Evolutionary conservation across 1,284 basidiomycete genomes (phyloP).

Genomic region (Pascua guehoae): DNA sequence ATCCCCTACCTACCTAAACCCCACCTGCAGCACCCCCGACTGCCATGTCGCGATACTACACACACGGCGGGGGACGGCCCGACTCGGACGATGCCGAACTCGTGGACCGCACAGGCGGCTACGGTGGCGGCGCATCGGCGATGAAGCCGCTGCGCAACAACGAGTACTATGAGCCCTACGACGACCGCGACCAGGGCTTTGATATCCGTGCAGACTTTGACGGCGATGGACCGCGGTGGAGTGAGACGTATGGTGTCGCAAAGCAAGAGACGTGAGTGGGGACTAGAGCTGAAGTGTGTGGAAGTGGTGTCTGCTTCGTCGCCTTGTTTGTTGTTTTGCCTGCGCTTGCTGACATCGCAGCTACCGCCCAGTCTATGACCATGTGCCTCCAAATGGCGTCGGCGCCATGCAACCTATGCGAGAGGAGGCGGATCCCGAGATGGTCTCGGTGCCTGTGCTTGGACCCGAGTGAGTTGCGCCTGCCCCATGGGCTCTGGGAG

Average conservation of each 20-base stretch:
- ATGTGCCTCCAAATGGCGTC: slow-evolving; percentile 9
- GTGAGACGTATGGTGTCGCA: slow-evolving; percentile 55
- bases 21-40: no score
- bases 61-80: slow-evolving; percentile 7
- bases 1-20: not conserved
- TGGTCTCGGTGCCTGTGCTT: slow-evolving; percentile 70
- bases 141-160: not conserved
- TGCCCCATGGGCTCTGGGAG: no score
- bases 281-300: slow-evolving; percentile 35
- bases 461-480: slow-evolving; percentile 60
- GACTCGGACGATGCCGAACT: slow-evolving; percentile 10
- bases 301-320: not conserved
- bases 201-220: slow-evolving; percentile 90
- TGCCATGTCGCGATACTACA: slow-evolving; percentile 19
- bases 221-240: slow-evolving; percentile 74
- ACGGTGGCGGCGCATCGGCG: not conserved
- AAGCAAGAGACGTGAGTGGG: slow-evolving; percentile 39
- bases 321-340: not conserved
- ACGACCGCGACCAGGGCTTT: slow-evolving; percentile 59
- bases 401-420: slow-evolving; percentile 41
- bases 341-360: slow-evolving; percentile 8
- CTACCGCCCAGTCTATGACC: slow-evolving; percentile 33
- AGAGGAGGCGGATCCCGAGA: slow-evolving; percentile 14
- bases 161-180: slow-evolving; percentile 27
- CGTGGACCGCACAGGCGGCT: not conserved